Evolutionary conservation across 495 filamentous ascomycete genomes (phyloP).

Genomic region (Lasiosphaeris hirsuta): DNA sequence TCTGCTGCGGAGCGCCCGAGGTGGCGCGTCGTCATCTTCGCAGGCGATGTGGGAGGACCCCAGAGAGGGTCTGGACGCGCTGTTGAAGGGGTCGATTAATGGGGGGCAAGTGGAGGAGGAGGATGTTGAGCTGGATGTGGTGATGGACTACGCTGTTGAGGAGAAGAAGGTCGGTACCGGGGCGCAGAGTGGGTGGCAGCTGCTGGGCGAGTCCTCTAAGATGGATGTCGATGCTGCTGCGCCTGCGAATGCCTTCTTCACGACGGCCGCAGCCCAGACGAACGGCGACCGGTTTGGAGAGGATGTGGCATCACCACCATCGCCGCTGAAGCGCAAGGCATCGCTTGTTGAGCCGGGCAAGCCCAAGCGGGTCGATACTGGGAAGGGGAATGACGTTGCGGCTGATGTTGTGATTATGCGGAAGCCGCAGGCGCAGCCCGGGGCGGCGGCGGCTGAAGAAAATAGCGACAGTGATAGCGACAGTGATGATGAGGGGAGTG

Average conservation of each 20-base stretch:
- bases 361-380: constrained; percentile 8
- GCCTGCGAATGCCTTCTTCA: constrained; percentile 11
- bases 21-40: background rate
- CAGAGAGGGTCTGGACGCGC: constrained; percentile 10
- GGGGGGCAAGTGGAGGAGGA: background rate
- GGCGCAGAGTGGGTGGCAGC: constrained; percentile 8
- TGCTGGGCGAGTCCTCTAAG: background rate
- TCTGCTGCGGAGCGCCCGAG: constrained; percentile 35
- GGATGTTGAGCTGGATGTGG: background rate
- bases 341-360: constrained; percentile 3
- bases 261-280: background rate
- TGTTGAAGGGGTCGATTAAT: background rate
- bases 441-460: constrained; percentile 31
- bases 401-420: background rate
- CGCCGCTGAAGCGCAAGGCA: constrained; percentile 43
- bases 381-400: background rate
- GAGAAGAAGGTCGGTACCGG: constrained; percentile 21
- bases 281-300: constrained; percentile 5
- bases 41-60: constrained; percentile 10
- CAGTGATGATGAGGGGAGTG: constrained; percentile 24
- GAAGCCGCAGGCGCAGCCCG: constrained; percentile 40
- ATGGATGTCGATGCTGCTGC: constrained; percentile 26
- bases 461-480: constrained; percentile 27
- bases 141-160: background rate
- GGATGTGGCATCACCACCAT: constrained; percentile 9